Evolutionary conservation across 805 yeast species (phyloP), one percentile per base, ranked within the genome.

Genomic region (Huiozyma sinensis): DNA sequence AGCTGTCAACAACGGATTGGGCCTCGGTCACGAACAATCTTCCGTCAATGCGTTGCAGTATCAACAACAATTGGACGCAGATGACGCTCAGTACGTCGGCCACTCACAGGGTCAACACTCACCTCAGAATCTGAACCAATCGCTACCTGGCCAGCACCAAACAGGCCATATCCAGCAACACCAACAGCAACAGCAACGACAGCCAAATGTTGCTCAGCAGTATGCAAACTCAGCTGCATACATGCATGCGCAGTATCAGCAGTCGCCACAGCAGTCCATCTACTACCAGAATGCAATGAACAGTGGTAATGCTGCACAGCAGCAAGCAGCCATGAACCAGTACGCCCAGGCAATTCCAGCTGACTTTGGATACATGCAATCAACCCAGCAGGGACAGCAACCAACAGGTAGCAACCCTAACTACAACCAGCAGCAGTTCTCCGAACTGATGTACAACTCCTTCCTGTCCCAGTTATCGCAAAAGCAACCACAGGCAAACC

Each of bases 371-470:
- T 34, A 34, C 27, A 9, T 34, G 33, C n/a, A 31, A 31, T 31
- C 33, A 35, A 13, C 28, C 39, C 13, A 36, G 5, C 17, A 11
- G 17, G 24, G 24, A 17, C 24, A 17, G 4, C 24, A 17, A 17
- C 24, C 24, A 17, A 17, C 24, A 17, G 11, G 34, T 2, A n/a
- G 6, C 17, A 12, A n/a, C 30, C 13, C 31, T 13, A 33, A 38
- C 32, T 28, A 27, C 40, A 38, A 28, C 27, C 33, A 38, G 13
- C 7, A 33, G 44, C 63, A 56, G 44, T 49, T 58, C 38, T 57
- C 64, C 13, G 65, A 60, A 47, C 51, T 57, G 32, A 63, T 62
- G 63, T 60, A 60, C 45, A 61, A 58, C 46, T 59, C 63, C 4
- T 59, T 61, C 39, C 48, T 62, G 28, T 50, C 57, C 11, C 66